Percentiles rank a stretch among this genome's conserved stretches.
Evolutionary conservation across 352 stramenopile genomes (phyloP).

Genomic region (Globisporangium irregulare): DNA sequence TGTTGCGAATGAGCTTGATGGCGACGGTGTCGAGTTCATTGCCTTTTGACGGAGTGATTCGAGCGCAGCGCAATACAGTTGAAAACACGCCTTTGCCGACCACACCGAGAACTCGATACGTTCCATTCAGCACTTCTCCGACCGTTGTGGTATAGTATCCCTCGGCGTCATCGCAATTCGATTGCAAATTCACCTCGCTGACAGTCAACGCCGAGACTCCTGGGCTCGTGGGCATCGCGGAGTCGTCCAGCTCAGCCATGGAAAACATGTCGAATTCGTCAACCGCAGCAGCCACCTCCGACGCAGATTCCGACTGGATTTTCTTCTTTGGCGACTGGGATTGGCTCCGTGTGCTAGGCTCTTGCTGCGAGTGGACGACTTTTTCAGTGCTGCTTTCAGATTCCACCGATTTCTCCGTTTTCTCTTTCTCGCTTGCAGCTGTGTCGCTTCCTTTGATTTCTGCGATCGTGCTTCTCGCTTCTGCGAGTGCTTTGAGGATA

Average conservation of each 20-base stretch:
- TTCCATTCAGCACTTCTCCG: conserved; percentile 90
- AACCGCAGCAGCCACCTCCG: conserved; percentile 17
- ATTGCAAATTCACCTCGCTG: conserved; percentile 47
- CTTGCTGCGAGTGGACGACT: background rate
- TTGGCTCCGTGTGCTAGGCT: background rate
- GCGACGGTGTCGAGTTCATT: conserved; percentile 46
- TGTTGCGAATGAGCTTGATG: conserved; percentile 93
- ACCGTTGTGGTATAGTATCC: conserved; percentile 97
- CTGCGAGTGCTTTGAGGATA: conserved; percentile 74
- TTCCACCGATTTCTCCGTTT: background rate
- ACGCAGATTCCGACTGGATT: background rate
- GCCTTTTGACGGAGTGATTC: conserved; percentile 28
- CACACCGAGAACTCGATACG: conserved; percentile 92
- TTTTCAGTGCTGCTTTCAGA: background rate
- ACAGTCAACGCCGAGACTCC: conserved; percentile 36
- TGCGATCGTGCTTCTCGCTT: conserved; percentile 71
- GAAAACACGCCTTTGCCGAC: conserved; percentile 98
- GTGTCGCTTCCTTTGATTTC: conserved; percentile 41
- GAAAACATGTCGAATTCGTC: conserved; percentile 90
- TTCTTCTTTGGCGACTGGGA: conserved; percentile 17
- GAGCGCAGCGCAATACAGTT: conserved; percentile 95
- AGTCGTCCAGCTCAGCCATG: conserved; percentile 58
- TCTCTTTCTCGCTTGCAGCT: conserved; percentile 4
- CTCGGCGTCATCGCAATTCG: conserved; percentile 96
- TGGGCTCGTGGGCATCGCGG: conserved; percentile 27